Evolutionary conservation across 441 rosid species (phyloP).

Genomic region (Gossypium trilobum): DNA sequence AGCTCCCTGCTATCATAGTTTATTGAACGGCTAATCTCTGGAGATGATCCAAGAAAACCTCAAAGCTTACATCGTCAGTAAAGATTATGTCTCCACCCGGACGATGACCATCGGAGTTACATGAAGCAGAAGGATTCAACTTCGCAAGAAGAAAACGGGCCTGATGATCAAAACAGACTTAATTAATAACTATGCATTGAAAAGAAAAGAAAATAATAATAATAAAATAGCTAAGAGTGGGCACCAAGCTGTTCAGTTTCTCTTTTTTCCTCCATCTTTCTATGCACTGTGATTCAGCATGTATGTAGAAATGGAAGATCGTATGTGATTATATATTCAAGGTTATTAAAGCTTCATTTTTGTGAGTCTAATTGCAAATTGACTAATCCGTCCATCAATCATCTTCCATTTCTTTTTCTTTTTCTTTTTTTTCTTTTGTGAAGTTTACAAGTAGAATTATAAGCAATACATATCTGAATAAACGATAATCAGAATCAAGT

Average conservation of each 20-base stretch:
- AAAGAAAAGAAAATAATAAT: neutral
- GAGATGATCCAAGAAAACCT: constrained; percentile 84
- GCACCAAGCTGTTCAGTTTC: neutral
- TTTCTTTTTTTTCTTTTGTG: too few relatives aligned
- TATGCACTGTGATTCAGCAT: neutral
- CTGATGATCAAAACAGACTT: constrained; percentile 27
- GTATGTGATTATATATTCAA: neutral
- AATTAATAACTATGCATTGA: neutral
- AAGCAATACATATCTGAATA: too few relatives aligned
- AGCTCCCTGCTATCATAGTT: neutral
- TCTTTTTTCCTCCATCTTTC: neutral
- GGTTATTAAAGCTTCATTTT: neutral
- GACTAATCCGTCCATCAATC: neutral
- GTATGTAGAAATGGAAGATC: neutral
- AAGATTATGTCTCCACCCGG: constrained; percentile 55
- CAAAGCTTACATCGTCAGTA: constrained; percentile 82
- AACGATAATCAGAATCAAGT: too few relatives aligned
- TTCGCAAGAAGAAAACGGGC: constrained; percentile 92
- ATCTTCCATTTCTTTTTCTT: neutral
- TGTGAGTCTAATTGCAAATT: neutral
- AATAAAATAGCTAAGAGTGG: neutral
- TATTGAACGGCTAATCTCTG: constrained; percentile 65
- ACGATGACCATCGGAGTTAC: constrained; percentile 33
- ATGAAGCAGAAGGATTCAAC: constrained; percentile 72
- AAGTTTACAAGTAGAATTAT: too few relatives aligned